Evolutionary conservation across 495 filamentous ascomycete species (phyloP).

Genomic region (Xylaria venustula): DNA sequence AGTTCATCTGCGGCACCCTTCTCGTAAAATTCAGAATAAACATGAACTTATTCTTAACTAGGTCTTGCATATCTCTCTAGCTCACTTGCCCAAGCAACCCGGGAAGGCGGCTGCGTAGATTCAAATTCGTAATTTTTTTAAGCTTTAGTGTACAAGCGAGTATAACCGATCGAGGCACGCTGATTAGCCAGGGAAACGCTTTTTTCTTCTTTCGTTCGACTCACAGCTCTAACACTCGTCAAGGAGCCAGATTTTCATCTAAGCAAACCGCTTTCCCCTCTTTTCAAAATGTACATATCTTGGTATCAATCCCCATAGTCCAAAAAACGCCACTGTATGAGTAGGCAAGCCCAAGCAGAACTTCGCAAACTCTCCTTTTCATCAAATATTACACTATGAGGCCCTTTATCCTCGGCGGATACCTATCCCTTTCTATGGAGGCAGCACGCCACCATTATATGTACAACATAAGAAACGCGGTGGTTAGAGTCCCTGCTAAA

Average conservation of each 20-base stretch:
- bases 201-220: background rate
- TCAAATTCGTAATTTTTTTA: too few relatives aligned
- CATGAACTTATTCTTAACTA: too few relatives aligned
- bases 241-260: background rate
- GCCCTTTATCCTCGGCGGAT: background rate
- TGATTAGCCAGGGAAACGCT: background rate
- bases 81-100: too few relatives aligned
- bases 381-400: background rate
- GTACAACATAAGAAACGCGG: conserved; percentile 1
- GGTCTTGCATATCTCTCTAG: too few relatives aligned
- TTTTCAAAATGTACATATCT: conserved; percentile 8
- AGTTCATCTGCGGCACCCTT: too few relatives aligned
- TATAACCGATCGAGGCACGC: background rate
- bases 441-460: background rate
- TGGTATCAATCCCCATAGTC: conserved; percentile 16
- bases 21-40: too few relatives aligned
- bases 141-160: background rate
- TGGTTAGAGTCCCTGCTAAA: background rate
- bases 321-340: conserved; percentile 13
- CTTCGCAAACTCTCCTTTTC: background rate
- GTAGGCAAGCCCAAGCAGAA: background rate
- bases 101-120: too few relatives aligned
- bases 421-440: background rate
- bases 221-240: background rate
- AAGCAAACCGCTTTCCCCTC: background rate